Conservation (phyloP, 2,329 filamentous ascomycete species). For the Acarospora socialis region DNA sequence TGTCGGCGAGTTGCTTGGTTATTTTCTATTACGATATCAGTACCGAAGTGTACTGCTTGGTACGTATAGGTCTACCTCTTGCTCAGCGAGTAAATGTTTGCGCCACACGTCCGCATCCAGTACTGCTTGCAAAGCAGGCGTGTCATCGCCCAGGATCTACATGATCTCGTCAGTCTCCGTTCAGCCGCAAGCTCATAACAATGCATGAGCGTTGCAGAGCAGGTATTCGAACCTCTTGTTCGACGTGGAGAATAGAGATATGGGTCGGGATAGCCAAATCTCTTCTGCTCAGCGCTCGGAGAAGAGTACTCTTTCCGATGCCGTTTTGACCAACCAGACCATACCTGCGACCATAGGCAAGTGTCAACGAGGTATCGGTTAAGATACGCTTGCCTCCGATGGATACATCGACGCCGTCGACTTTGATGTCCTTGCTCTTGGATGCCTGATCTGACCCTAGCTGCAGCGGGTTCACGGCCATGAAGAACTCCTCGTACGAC, state of each 20-base stretch:
- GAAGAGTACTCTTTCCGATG: constrained; percentile 93
- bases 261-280: constrained; percentile 91
- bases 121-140: constrained; percentile 83
- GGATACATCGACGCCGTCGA: constrained; percentile 89
- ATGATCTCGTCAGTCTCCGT: constrained; percentile 12
- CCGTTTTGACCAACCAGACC: constrained; percentile 98
- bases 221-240: constrained; percentile 64
- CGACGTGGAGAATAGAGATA: constrained; percentile 96
- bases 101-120: constrained; percentile 97
- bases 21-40: constrained; percentile 46
- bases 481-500: constrained; percentile 98
- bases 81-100: constrained; percentile 82
- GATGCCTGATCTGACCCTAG: constrained; percentile 53
- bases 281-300: constrained; percentile 80
- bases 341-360: constrained; percentile 87
- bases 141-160: constrained; percentile 87
- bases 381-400: constrained; percentile 82
- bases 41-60: neutral
- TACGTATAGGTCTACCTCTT: constrained; percentile 43
- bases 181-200: no score
- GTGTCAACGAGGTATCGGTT: constrained; percentile 75
- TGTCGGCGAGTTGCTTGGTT: constrained; percentile 53
- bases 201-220: constrained; percentile 4
- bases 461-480: constrained; percentile 96
- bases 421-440: constrained; percentile 98